These are phyloP conservation scores for Prosopis cineraria DNA, from an alignment of 306 rosid species.

Conservation along the genomic window DNA sequence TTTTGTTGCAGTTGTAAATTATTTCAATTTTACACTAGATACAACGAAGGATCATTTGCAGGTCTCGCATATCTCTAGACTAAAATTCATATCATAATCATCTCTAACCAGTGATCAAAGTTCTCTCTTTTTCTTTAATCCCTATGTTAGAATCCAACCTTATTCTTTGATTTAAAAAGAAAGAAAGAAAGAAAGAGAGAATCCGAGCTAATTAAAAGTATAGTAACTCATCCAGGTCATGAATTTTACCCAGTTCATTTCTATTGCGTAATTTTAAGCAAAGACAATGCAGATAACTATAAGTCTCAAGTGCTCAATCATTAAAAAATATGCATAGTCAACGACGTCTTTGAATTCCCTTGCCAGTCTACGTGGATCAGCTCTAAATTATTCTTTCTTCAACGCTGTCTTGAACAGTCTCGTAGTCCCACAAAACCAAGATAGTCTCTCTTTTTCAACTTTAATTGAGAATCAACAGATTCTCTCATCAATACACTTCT, in stretches of 20 bases:
- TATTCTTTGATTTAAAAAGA: too few species aligned
- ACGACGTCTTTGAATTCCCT: not conserved
- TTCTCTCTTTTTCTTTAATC: not conserved
- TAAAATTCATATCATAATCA: not conserved
- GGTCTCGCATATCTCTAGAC: not conserved
- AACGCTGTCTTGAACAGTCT: not conserved
- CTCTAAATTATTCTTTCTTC: not conserved
- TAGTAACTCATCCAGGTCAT: not conserved
- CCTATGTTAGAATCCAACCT: too few species aligned
- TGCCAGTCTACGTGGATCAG: not conserved
- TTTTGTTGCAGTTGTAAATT: not conserved
- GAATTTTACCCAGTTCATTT: not conserved
- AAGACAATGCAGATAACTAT: not conserved
- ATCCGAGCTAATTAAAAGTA: not conserved
- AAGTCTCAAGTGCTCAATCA: not conserved
- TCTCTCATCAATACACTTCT: not conserved
- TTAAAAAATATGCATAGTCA: not conserved
- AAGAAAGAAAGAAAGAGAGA: too few species aligned
- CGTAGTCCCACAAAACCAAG: not conserved
- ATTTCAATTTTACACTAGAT: not conserved
- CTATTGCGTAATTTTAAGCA: not conserved
- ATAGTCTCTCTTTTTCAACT: constrained; percentile 8
- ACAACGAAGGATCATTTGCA: too few species aligned
- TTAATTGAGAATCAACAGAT: not conserved
- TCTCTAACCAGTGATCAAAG: not conserved